phyloP scores from a whole-genome alignment of 306 rosid genomes.

The Arachis stenosperma region DNA sequence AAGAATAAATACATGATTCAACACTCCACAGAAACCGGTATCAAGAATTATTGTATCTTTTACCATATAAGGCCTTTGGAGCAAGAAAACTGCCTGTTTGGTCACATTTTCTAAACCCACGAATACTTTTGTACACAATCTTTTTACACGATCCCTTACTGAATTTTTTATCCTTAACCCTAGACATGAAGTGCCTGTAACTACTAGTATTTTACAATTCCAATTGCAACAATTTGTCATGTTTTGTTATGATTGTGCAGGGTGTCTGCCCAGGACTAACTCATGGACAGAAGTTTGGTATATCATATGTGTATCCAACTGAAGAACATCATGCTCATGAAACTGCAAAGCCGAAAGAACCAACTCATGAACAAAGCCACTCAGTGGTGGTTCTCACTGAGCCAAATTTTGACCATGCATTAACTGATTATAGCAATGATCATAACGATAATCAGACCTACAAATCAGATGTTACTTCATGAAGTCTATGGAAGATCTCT shows the following conservation, averaged over 20 bases:
- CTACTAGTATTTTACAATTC: neutral
- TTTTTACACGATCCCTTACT: too few species aligned
- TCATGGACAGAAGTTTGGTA: conserved; percentile 78
- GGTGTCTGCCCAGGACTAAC: conserved; percentile 85
- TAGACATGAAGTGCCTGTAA: too few species aligned
- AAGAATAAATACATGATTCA: conserved; percentile 7
- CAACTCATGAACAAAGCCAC: conserved; percentile 51
- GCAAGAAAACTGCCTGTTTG: too few species aligned
- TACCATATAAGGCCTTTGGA: too few species aligned
- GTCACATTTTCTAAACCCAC: too few species aligned
- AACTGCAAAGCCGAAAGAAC: conserved; percentile 47
- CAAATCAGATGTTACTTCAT: conserved; percentile 38
- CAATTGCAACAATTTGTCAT: conserved; percentile 2
- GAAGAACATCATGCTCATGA: conserved; percentile 45
- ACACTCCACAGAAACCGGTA: too few species aligned
- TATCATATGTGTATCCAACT: conserved; percentile 50
- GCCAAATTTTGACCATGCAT: conserved; percentile 48
- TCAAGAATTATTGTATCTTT: neutral
- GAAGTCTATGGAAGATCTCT: conserved; percentile 34
- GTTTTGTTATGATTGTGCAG: conserved; percentile 53
- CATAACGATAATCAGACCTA: conserved; percentile 41
- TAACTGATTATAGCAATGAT: conserved; percentile 36
- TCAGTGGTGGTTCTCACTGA: conserved; percentile 46
- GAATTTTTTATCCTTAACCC: too few species aligned
- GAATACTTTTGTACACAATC: too few species aligned